Base-by-base conservation (phyloP, 441 rosid species). In the Croton setiger region DNA sequence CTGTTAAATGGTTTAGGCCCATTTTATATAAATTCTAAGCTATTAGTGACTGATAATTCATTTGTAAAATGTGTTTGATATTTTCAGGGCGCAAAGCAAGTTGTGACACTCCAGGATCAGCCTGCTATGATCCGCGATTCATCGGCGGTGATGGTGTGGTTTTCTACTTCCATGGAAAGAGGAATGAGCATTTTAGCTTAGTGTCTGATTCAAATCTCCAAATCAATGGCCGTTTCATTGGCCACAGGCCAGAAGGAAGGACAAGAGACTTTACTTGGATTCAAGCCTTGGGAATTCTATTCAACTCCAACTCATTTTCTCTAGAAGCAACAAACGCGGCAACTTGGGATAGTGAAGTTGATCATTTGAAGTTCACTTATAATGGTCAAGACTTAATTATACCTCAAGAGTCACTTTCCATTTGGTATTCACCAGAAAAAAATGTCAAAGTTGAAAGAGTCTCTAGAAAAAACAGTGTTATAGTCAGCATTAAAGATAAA, bases 241-340 rank as follows among this genome's bases (percentile, higher is more conserved):
- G 93, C 54, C 93, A 71, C 21, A 75, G 93, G 59, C 92, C 90
- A 2, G 77, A 72, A 18, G 86, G 88, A 20, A 74, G 93, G n/a
- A 64, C 79, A 58, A 73, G 93, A 60, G 96, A 90, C 84, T 88
- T 82, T 60, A 90, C 98, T n/a, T 93, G 96, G 98, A 85, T 93
- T 69, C 96, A 90, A 72, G 86, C 93, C 49, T 82, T 88, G 0
- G 97, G 98, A 39, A 53, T 93, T 81, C 82, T 93, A 69, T 90
- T 82, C 59, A 75, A 77, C 69, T 74, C 89, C 7, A 73, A 83
- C 53, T 75, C 72, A 23, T 87, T 90, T 79, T 85, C 93, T 55
- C 79, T 90, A 0, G 91, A 88, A 75, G 97, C 96, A 35, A 74
- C 78, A 1, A 74, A 64, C 70, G 72, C 90, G 18, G 82, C 83